phyloP scores from a whole-genome alignment of 768 basidiomycete genomes.

The Boletus subcaerulescens region DNA sequence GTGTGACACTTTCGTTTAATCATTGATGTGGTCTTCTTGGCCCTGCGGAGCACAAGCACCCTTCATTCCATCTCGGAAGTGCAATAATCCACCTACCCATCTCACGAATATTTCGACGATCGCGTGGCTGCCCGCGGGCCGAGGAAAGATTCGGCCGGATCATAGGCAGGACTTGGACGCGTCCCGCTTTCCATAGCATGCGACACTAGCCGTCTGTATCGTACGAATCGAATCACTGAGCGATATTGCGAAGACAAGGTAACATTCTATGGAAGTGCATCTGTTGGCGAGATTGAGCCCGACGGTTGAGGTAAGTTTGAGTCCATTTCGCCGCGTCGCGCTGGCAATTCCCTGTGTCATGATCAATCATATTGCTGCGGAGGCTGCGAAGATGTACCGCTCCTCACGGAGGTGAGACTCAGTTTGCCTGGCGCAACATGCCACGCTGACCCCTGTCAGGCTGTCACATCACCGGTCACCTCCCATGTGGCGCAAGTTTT shows the following conservation, averaged over 20 bases:
- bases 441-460: conserved; percentile 7
- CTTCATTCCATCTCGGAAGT: conserved; percentile 17
- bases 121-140: not conserved
- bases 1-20: not conserved
- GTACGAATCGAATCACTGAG: not conserved
- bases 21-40: not conserved
- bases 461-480: conserved; percentile 3
- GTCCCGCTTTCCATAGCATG: conserved; percentile 2
- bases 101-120: not conserved
- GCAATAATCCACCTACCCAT: conserved; percentile 2
- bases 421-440: conserved; percentile 1
- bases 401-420: conserved; percentile 3
- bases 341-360: not conserved
- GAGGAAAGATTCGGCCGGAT: conserved; percentile 20
- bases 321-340: conserved; percentile 12
- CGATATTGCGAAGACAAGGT: conserved; percentile 7
- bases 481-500: conserved; percentile 8
- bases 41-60: not conserved
- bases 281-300: not conserved
- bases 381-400: conserved; percentile 5
- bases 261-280: conserved; percentile 7
- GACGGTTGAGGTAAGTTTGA: not conserved
- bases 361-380: conserved; percentile 4
- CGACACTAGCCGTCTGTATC: not conserved
- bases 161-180: conserved; percentile 3